Evolutionary conservation across 2,329 filamentous ascomycete species (phyloP), one percentile per base, ranked within the genome.

Genomic region (Aspergillus sp.): DNA sequence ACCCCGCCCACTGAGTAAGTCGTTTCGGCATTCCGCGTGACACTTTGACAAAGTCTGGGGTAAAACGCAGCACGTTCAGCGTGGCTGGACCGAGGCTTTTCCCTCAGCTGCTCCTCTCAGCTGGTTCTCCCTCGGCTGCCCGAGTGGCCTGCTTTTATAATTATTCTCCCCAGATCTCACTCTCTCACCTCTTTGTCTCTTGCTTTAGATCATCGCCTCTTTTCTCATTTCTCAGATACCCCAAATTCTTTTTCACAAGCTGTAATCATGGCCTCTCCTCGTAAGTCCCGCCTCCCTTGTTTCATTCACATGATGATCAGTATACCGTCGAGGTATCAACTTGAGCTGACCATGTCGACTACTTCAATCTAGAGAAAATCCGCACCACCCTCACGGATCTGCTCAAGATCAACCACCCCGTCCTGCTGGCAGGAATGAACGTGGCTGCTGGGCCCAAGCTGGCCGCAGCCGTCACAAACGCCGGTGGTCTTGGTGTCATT

Each of bases 381-480:
- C 91, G 91, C 75, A 99, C 95, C 57, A 89, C 91, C 69, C 84
- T 93, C 73, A 99, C 95, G 71, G 94, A 98, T 86, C 91, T 98
- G 68, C 91, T 99, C 82, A 91, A 92, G 85, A 98, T 99, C 87
- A 92, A 96, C 79, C 95, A 99, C 82, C 95, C 95, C 62, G 84
- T 99, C 76, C 84, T 99, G 74, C 89, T 99, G 65, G 95, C 95
- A 71, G 95, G 95, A 78, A 99, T 99, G 95, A 98, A 99, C 85
- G 95, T 98, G 66, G 95, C 95, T 60, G 95, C 95, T 63, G 95
- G 95, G 54, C 95, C 95, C 59, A 96, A 93, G 85, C 89, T 99
- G 74, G 95, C 95, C 57, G 95, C 95, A 38, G 95, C 95, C 47
- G 95, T 99, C 71, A 96, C 94, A 70, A 97, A 99, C 80, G 95